phyloP scores from a whole-genome alignment of 2,329 filamentous ascomycete species.

The Drechslera avenae region DNA sequence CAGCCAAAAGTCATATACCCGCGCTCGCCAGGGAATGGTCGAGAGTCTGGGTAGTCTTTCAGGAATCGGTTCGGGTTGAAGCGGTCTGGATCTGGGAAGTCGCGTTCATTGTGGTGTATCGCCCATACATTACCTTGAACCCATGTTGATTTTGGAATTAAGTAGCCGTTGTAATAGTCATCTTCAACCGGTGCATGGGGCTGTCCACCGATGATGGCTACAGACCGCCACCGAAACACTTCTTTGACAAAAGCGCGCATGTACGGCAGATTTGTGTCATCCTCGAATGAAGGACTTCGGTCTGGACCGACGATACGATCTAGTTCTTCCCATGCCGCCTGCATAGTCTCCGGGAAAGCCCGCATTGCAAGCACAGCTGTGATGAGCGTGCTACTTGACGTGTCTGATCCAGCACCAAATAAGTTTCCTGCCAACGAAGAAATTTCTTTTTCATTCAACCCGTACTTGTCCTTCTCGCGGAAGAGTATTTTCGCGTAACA shows the following conservation, averaged over 20 bases:
- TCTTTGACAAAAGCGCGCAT: conserved; percentile 50
- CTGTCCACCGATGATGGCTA: conserved; percentile 44
- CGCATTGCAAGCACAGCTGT: conserved; percentile 43
- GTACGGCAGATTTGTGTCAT: conserved; percentile 39
- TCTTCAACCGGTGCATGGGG: conserved; percentile 44
- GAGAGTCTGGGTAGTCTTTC: conserved; percentile 34
- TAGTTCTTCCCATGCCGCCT: conserved; percentile 41
- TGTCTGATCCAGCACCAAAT: conserved; percentile 44
- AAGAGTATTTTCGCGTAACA: conserved; percentile 52
- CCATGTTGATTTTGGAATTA: conserved; percentile 49
- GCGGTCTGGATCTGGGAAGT: conserved; percentile 46
- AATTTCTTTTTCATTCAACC: conserved; percentile 37
- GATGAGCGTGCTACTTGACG: conserved; percentile 43
- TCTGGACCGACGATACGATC: conserved; percentile 40
- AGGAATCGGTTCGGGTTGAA: conserved; percentile 44
- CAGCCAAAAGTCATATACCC: conserved; percentile 63
- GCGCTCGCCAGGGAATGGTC: conserved; percentile 49
- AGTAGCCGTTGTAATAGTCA: conserved; percentile 46
- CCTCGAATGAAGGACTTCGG: conserved; percentile 43
- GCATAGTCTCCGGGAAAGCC: conserved; percentile 39
- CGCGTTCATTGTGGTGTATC: conserved; percentile 48
- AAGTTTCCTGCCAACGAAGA: conserved; percentile 41
- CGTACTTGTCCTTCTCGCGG: conserved; percentile 39
- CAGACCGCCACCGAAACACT: conserved; percentile 43
- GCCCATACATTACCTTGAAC: conserved; percentile 51